Conservation (phyloP, 768 basidiomycete species). For the Mycena leptocephala region DNA sequence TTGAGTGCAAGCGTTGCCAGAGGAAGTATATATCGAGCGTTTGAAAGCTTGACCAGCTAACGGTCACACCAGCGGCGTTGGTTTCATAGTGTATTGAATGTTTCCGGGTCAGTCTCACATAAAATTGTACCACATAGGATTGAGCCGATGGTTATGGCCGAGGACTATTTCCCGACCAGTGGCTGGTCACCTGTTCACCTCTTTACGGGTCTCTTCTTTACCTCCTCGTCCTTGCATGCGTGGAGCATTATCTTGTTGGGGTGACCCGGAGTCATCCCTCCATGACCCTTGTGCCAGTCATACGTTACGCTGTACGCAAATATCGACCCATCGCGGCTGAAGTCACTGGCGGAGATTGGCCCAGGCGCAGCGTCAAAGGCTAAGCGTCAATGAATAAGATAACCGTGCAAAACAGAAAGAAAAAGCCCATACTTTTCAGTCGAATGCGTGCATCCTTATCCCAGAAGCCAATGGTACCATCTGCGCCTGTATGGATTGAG, state of each 20-base stretch:
- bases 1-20: too few relatives aligned
- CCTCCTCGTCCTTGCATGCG: constrained; percentile 74
- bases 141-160: too few relatives aligned
- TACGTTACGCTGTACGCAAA: constrained; percentile 95
- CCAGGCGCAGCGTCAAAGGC: constrained; percentile 83
- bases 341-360: constrained; percentile 87
- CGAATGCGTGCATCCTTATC: constrained; percentile 94
- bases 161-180: too few relatives aligned
- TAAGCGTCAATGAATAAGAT: constrained; percentile 43
- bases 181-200: neutral
- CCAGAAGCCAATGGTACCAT: constrained; percentile 94
- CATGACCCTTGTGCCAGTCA: constrained; percentile 94
- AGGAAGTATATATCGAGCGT: too few relatives aligned
- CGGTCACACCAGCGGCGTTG: too few relatives aligned
- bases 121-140: neutral
- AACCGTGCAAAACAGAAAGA: neutral
- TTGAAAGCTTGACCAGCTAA: neutral
- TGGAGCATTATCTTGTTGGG: constrained; percentile 67
- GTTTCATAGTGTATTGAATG: neutral
- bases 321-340: constrained; percentile 90
- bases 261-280: constrained; percentile 62
- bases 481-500: constrained; percentile 67
- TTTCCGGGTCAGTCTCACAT: too few relatives aligned
- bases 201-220: constrained; percentile 56
- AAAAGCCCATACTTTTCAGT: constrained; percentile 83